phyloP scores from a whole-genome alignment of 192 early-diverging fungal species.

The Oehlia diaphana region DNA sequence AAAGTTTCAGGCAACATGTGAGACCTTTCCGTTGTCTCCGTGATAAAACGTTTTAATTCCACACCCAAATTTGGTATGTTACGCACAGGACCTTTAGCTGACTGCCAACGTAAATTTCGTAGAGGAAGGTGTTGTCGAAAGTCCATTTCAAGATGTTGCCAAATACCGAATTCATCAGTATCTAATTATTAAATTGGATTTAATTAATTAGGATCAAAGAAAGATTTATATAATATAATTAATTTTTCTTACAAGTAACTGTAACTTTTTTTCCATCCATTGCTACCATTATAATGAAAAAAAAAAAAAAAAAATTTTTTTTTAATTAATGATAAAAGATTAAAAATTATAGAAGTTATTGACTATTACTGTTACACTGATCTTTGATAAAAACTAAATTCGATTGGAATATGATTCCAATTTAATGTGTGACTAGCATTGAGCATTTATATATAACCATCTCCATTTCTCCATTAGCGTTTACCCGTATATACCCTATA shows the following conservation, averaged over 20 bases:
- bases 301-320: background rate
- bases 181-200: slow-evolving; percentile 33
- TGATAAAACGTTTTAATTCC: slow-evolving; percentile 52
- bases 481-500: too few relatives aligned
- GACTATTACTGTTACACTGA: too few relatives aligned
- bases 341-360: too few relatives aligned
- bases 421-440: too few relatives aligned
- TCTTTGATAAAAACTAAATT: too few relatives aligned
- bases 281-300: background rate
- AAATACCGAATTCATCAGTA: slow-evolving; percentile 59
- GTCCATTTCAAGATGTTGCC: slow-evolving; percentile 63
- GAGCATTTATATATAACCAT: too few relatives aligned
- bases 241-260: slow-evolving; percentile 39
- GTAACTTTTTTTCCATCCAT: slow-evolving; percentile 40
- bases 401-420: too few relatives aligned
- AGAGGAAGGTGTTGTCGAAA: slow-evolving; percentile 73
- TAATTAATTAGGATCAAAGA: background rate
- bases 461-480: too few relatives aligned
- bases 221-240: background rate
- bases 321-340: too few relatives aligned
- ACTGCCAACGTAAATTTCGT: slow-evolving; percentile 77
- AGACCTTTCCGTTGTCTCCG: slow-evolving; percentile 40
- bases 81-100: slow-evolving; percentile 60
- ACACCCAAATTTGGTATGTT: slow-evolving; percentile 63
- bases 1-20: slow-evolving; percentile 40